Conservation (phyloP, 306 rosid species). For the Ceratonia siliqua region DNA sequence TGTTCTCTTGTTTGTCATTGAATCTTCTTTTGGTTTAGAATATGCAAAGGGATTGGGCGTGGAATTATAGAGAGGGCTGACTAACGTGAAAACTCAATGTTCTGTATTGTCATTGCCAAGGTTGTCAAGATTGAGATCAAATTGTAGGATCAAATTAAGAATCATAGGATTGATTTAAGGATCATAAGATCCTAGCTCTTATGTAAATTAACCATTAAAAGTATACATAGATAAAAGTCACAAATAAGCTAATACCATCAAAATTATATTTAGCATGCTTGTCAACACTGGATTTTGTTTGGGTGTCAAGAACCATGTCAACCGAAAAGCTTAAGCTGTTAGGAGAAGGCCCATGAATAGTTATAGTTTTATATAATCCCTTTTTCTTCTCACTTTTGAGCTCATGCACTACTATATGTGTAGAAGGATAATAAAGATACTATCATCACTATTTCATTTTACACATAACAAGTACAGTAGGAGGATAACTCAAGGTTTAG, state of each 20-base stretch:
- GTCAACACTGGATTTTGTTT: no score
- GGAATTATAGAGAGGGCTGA: background rate
- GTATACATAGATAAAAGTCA: no score
- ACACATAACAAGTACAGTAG: background rate
- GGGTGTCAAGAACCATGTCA: no score
- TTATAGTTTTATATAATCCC: no score
- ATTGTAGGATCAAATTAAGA: no score
- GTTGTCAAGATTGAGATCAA: background rate
- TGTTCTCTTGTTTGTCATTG: background rate
- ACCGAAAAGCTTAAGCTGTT: no score
- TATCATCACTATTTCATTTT: background rate
- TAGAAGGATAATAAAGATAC: background rate
- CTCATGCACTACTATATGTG: background rate
- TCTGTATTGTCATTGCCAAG: background rate
- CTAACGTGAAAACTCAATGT: background rate
- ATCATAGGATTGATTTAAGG: no score
- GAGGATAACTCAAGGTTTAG: background rate
- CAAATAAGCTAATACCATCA: no score
- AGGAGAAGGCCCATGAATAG: no score
- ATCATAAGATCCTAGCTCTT: no score
- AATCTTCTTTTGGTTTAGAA: conserved; percentile 11
- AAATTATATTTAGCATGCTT: no score
- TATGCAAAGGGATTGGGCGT: conserved; percentile 6
- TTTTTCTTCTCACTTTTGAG: background rate
- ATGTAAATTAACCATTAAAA: no score